phyloP scores from a whole-genome alignment of 108 stramenopile species.

The Nannochloropsis salina region DNA sequence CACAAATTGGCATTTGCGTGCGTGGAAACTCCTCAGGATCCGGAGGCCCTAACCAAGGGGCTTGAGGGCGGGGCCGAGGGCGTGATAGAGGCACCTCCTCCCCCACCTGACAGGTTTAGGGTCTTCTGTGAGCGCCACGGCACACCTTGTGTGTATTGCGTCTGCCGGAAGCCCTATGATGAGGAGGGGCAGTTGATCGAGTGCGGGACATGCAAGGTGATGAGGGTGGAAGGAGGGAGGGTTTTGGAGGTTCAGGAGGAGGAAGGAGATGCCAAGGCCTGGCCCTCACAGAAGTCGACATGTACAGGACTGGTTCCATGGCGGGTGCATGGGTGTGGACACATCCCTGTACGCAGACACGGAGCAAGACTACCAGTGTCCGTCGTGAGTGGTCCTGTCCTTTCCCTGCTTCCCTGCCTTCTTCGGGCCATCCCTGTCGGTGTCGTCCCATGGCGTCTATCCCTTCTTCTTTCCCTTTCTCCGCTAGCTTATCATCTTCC shows the following conservation, averaged over 20 bases:
- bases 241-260: background rate
- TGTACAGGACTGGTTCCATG: background rate
- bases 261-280: background rate
- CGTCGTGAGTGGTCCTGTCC: background rate
- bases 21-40: background rate
- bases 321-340: background rate
- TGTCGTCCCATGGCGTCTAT: background rate
- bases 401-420: background rate
- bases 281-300: background rate
- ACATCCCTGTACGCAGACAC: background rate
- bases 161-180: background rate
- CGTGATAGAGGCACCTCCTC: background rate
- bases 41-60: background rate
- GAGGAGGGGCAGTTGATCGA: constrained; percentile 5
- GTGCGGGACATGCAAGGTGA: background rate
- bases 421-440: background rate
- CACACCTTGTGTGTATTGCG: background rate
- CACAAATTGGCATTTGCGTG: background rate
- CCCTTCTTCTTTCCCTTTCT: background rate
- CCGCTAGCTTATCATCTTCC: background rate
- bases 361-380: background rate
- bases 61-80: background rate
- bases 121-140: background rate
- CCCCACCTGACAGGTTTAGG: background rate
- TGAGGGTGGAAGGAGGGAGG: constrained; percentile 13